Base-by-base conservation (phyloP, 164 flowering plant species). In the Echeveria elegans region DNA sequence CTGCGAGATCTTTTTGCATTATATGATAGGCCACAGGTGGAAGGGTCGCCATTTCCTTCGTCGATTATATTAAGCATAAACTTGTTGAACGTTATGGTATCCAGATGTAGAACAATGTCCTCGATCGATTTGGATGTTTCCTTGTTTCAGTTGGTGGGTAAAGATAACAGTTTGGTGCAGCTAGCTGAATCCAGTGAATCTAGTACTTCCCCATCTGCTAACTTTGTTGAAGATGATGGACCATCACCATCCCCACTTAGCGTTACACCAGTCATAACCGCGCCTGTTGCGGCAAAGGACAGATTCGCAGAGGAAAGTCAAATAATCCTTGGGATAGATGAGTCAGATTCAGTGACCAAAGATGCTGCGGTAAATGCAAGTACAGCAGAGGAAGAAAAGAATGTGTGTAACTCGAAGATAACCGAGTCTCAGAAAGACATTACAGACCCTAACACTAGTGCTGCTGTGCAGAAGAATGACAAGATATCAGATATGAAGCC, bases 41-140 rank as follows among this genome's bases (percentile, higher is more conserved):
- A 92, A 82, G 96, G 96, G 59, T 88, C 93, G 16, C 93, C 93
- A 65, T 89, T 90, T 78, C 93, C 98, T 70, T 81, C 91, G 56
- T 80, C 96, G 19, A 88, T 92, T 68, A 80, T 90, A 7, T 76
- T 85, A 50, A 84, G 98, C 65, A 83, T 92, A 71, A 75, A 88
- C 65, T 75, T 92, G 34, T 76, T 90, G 79, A 79, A 76, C 38
- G 88, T 82, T 76, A 73, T 92, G 69, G 88, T 92, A 47, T 82
- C 92, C 66, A 81, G 81, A 69, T 76, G 80, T 56, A 73, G 78
- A 66, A 66, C 73, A 0, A 53, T 71, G 36, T 76, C 82, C 71
- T 77, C 78, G 24, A 86, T 90, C 70, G 78, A 85, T 72, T 86
- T 95, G 91, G 87, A 78, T 71, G 72, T 72, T 75, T 77, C 72